Evolutionary conservation across 208 protist species (phyloP), one percentile per base, ranked within the genome.

Genomic region (Zelonia costaricensis): DNA sequence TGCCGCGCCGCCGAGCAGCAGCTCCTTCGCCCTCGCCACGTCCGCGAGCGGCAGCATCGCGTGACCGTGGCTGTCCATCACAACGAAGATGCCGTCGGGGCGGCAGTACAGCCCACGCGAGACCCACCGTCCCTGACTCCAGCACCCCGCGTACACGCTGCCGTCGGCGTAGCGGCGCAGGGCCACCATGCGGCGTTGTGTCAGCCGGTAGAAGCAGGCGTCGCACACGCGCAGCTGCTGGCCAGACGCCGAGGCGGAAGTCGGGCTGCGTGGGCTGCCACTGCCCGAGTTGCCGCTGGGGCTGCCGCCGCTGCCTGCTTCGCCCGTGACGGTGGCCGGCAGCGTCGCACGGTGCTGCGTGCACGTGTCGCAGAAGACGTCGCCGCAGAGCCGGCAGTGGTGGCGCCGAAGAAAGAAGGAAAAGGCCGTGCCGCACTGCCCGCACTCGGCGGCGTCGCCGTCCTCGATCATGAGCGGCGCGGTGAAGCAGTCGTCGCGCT

Each of bases 361-460:
- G 79, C 95, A 98, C n/a, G 69, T 55, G 51, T 91, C 84, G 64
- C 95, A 98, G 56, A 94, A 89, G 9, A 98, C 73, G 15, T 89
- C 60, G 1, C 96, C 96, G 69, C 96, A 98, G 22, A 96, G 59
- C 23, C 96, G 86, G 74, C 96, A 98, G 69, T 98, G 95, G 67
- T 95, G 90, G 5, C 88, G 85, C 13, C 90, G 83, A 1, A 87
- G 69, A 46, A 98, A 92, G 18, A 96, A 65, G 23, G 60, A 77
- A 69, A 98, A 98, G 20, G 70, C 33, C 0, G 54, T 62, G 44
- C 64, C 45, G 66, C 96, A 98, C 51, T 92, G 68, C 27, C 72
- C 80, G 66, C 96, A 98, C 40, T 60, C 54, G 9, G 54, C 39
- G 1, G 63, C 62, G 16, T 83, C 67, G 9, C 49, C 49, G 76